phyloP scores from a whole-genome alignment of 2,329 filamentous ascomycete genomes.

The Ophiostoma angusticollis region DNA sequence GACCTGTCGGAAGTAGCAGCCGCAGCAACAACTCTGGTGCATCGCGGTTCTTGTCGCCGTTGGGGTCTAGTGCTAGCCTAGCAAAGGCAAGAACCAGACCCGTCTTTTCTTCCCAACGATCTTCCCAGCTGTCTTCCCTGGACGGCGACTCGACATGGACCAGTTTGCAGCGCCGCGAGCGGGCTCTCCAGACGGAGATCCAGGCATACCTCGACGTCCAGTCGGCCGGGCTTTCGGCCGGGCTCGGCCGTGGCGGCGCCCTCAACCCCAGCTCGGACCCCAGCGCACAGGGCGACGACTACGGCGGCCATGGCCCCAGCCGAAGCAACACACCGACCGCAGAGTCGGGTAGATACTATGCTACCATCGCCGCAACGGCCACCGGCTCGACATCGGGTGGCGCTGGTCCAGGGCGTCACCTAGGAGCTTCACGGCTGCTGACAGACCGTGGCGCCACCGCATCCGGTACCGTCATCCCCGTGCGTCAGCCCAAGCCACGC shows the following conservation, averaged over 20 bases:
- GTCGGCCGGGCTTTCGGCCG: constrained; percentile 29
- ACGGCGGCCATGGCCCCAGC: not conserved
- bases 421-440: too few relatives aligned
- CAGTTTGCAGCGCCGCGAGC: constrained; percentile 32
- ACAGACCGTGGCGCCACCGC: constrained; percentile 18
- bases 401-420: too few relatives aligned
- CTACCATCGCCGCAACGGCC: too few relatives aligned
- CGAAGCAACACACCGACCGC: constrained; percentile 27
- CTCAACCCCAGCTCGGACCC: constrained; percentile 13
- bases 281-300: constrained; percentile 21
- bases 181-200: constrained; percentile 32
- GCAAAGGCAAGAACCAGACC: too few relatives aligned
- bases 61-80: too few relatives aligned
- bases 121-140: constrained; percentile 5
- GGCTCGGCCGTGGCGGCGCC: constrained; percentile 20
- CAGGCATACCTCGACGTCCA: constrained; percentile 37
- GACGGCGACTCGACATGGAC: constrained; percentile 34
- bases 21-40: too few relatives aligned
- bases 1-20: too few relatives aligned
- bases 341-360: too few relatives aligned
- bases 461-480: constrained; percentile 42
- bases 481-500: constrained; percentile 42
- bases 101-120: too few relatives aligned
- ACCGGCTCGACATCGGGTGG: too few relatives aligned
- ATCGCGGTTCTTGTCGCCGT: too few relatives aligned